phyloP scores from a whole-genome alignment of 2,329 filamentous ascomycete species.

The Erysiphe pisi region DNA sequence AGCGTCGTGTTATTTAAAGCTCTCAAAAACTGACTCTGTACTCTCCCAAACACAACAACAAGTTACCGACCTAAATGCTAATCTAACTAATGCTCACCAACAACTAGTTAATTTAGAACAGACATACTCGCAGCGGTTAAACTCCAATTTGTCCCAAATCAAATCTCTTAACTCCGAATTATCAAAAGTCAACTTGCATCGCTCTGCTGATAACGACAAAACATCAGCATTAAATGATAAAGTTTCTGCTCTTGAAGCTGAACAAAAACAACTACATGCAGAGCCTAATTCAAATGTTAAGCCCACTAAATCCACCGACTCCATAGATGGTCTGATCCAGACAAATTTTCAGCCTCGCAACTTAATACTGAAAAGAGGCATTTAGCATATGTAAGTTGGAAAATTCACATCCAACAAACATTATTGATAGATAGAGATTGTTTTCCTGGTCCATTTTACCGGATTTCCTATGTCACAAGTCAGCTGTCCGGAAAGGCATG shows the following conservation, averaged over 20 bases:
- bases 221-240: neutral
- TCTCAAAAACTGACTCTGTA: neutral
- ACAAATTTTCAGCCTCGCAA: too few species aligned
- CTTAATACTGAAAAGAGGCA: too few species aligned
- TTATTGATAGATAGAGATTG: too few species aligned
- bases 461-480: too few species aligned
- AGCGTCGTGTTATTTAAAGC: neutral
- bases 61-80: conserved; percentile 1
- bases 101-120: neutral
- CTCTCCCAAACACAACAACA: neutral
- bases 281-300: neutral
- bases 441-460: too few species aligned
- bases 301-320: neutral
- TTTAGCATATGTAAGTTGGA: too few species aligned
- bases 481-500: neutral
- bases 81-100: neutral
- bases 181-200: neutral
- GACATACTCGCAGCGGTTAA: neutral
- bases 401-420: too few species aligned
- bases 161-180: neutral
- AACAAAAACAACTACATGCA: neutral
- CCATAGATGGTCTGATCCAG: too few species aligned
- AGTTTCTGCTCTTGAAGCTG: neutral
- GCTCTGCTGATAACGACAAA: neutral
- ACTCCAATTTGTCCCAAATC: neutral